These are phyloP conservation scores for Carex scoparia DNA, from an alignment of 176 grass and related monocot genomes.

Conservation along the genomic window DNA sequence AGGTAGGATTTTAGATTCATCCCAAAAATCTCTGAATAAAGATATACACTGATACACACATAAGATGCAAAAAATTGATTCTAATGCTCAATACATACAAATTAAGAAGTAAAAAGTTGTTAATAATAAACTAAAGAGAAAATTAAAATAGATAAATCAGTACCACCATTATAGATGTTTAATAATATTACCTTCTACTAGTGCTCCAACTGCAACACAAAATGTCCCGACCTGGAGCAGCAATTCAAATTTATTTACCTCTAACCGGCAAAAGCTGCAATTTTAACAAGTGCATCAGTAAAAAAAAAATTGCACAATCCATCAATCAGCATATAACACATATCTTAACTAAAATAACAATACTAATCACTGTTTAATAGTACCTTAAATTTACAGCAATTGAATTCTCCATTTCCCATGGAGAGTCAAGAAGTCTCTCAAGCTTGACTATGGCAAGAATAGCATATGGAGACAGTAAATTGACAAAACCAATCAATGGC, in stretches of 20 bases:
- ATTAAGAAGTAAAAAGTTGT: not conserved
- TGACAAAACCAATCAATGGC: constrained; percentile 1
- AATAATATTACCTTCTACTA: constrained; percentile 71
- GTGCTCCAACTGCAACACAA: constrained; percentile 81
- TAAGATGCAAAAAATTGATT: not conserved
- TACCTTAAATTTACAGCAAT: constrained; percentile 97
- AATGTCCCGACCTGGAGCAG: constrained; percentile 98
- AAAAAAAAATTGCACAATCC: not conserved
- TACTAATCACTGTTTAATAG: not conserved
- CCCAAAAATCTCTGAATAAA: constrained; percentile 81
- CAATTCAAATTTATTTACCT: constrained; percentile 91
- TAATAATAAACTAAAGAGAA: not conserved
- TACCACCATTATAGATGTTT: not conserved
- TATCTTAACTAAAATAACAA: not conserved
- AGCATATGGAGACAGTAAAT: constrained; percentile 55
- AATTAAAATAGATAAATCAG: not conserved
- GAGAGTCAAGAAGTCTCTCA: constrained; percentile 93
- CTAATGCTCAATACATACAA: not conserved
- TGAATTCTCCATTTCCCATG: constrained; percentile 97
- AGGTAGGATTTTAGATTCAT: constrained; percentile 95
- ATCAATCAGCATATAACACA: not conserved
- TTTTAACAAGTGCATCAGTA: constrained; percentile 17
- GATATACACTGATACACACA: not conserved
- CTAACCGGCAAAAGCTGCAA: constrained; percentile 76
- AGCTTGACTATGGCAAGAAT: constrained; percentile 97